A percentile compares a stretch with the other conserved stretches of the same genome.
Evolutionary conservation across 768 basidiomycete genomes (phyloP).

Genomic region (Xerocomus spinulosus): DNA sequence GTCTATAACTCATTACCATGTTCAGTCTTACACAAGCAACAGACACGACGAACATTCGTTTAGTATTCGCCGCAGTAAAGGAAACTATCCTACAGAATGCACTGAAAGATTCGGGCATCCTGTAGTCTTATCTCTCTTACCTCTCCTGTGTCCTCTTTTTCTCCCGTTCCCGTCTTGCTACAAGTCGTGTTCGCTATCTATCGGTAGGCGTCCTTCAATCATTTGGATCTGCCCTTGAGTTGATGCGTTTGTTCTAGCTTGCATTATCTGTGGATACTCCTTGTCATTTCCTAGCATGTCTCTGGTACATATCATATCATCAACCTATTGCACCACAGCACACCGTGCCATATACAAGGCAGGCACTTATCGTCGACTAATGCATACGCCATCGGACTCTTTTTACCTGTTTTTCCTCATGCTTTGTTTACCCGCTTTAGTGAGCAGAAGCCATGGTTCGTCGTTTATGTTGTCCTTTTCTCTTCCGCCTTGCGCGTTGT

Average conservation of each 20-base stretch:
- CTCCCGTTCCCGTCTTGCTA: conserved; percentile 4
- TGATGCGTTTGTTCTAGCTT: conserved; percentile 9
- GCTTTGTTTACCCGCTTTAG: not conserved
- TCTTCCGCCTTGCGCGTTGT: not conserved
- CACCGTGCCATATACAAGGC: not conserved
- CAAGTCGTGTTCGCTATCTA: conserved; percentile 23
- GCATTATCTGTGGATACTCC: conserved; percentile 32
- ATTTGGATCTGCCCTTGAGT: not conserved
- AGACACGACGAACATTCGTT: conserved; percentile 75
- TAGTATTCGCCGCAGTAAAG: conserved; percentile 86
- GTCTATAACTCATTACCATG: not conserved
- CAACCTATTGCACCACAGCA: conserved; percentile 17
- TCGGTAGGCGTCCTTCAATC: conserved; percentile 14
- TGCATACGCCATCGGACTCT: not conserved
- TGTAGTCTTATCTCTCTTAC: conserved; percentile 34
- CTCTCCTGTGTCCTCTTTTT: not conserved
- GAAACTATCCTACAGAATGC: conserved; percentile 93
- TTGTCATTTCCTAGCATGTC: conserved; percentile 22
- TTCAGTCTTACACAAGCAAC: conserved; percentile 80
- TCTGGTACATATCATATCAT: conserved; percentile 27
- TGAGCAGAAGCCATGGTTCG: not conserved
- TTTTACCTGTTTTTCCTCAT: not conserved
- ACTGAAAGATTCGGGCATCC: conserved; percentile 78
- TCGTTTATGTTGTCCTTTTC: not conserved
- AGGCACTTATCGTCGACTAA: not conserved